Conservation (phyloP, 2,329 filamentous ascomycete genomes). For the Scedosporium minutisporum region DNA sequence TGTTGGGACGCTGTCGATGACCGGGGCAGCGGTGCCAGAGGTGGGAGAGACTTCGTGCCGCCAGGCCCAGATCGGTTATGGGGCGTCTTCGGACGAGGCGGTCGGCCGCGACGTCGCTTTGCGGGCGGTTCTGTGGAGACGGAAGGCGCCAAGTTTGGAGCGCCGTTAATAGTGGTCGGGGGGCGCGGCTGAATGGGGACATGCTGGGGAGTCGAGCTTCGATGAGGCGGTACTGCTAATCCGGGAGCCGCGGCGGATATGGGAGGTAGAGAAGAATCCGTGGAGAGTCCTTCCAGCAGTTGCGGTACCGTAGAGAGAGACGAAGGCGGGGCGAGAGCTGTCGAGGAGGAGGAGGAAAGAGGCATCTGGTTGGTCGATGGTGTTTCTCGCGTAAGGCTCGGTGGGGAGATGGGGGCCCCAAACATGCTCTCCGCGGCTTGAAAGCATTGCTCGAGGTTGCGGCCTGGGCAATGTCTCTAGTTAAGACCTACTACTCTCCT, state of each 20-base stretch:
- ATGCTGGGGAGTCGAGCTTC: constrained; percentile 5
- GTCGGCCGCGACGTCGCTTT: constrained; percentile 4
- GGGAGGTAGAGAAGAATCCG: not conserved
- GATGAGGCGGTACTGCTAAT: not conserved
- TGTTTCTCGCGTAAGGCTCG: constrained; percentile 25
- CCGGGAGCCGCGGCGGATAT: not conserved
- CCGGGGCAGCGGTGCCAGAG: not conserved
- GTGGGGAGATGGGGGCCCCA: constrained; percentile 20
- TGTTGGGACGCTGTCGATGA: not conserved
- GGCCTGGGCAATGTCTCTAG: constrained; percentile 23
- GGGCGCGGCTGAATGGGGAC: constrained; percentile 13
- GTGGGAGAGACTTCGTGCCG: not conserved
- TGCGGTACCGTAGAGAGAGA: not conserved
- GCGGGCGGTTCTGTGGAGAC: not conserved
- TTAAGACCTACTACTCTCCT: not conserved
- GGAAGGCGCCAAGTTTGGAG: not conserved
- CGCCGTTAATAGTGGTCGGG: not conserved
- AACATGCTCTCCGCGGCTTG: constrained; percentile 28
- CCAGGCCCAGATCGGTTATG: not conserved
- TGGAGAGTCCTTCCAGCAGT: not conserved
- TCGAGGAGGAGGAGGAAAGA: not conserved
- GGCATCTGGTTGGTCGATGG: constrained; percentile 8
- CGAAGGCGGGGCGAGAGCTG: not conserved
- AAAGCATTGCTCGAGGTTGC: constrained; percentile 37
- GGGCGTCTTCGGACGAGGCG: not conserved